These are phyloP conservation scores for Acacia melanoxylon DNA, from an alignment of 306 rosid species.

Conservation along the genomic window DNA sequence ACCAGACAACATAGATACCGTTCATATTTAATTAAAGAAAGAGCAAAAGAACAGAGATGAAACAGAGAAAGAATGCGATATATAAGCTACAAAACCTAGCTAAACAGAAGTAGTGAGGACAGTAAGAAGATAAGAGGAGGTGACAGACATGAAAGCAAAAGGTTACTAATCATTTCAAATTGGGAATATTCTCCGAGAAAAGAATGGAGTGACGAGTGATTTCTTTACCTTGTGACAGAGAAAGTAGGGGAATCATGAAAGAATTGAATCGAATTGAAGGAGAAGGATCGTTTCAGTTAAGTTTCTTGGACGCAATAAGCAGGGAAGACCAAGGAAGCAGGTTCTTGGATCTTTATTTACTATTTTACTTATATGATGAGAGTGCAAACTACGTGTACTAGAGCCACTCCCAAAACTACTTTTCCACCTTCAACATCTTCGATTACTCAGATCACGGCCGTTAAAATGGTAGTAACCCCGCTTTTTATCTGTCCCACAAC, in stretches of 20 bases:
- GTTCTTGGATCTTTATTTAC: background rate
- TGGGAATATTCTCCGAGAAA: background rate
- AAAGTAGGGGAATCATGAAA: conserved; percentile 11
- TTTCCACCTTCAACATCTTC: background rate
- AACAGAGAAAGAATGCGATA: background rate
- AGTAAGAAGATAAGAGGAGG: conserved; percentile 6
- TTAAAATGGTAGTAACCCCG: too few relatives aligned
- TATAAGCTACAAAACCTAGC: background rate
- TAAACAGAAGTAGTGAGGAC: background rate
- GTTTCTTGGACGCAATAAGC: background rate
- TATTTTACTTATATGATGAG: background rate
- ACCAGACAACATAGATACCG: background rate
- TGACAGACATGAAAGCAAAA: background rate
- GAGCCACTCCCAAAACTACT: background rate
- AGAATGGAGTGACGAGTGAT: background rate
- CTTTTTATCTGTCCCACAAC: background rate
- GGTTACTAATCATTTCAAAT: background rate
- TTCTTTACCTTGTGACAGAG: background rate
- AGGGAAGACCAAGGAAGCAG: background rate
- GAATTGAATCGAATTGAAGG: conserved; percentile 18
- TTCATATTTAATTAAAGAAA: background rate
- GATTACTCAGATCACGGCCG: background rate
- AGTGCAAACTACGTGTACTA: background rate
- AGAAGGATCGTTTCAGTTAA: conserved; percentile 8
- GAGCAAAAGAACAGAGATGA: background rate